Base-by-base conservation (phyloP, 805 yeast species). In the Ogataea trehalophila region DNA sequence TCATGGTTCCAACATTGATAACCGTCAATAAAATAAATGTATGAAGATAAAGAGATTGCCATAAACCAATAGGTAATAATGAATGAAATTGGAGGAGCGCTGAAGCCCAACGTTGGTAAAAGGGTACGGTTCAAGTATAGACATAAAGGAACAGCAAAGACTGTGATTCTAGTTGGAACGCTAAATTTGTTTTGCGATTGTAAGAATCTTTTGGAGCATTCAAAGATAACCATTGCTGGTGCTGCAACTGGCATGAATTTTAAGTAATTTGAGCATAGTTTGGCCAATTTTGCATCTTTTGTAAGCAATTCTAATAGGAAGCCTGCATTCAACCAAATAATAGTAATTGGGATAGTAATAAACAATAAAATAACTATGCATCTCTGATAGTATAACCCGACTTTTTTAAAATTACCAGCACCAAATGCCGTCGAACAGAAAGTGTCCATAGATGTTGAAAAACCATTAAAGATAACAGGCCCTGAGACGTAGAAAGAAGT, bases 391-490 rank as follows among this genome's bases (percentile, higher is more conserved):
- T 84, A 79, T 13, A 81, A 63, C 0, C 94, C 94, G 15, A 85
- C 91, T 53, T 74, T 61, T 51, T 72, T 72, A 58, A 70, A 79
- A 55, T 83, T 81, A 44, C 72, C 73, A 33, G 86, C 77, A 22
- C 94, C 92, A 59, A 67, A 84, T 0, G 90, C 83, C 59, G 85
- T 89, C 2, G 90, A 82, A 61, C 92, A 85, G 16, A 85, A 68
- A 0, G 92, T 85, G 57, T 85, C 92, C 53, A 85, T 69, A 52
- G 88, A 77, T 0, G 94, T 84, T 17, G 87, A 73, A 6, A 84
- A 77, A 3, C 92, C 92, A 62, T 84, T 87, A 49, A 85, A 77
- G 2, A 85, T 71, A 31, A 87, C 85, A 47, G 84, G 79, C 0
- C 89, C 91, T 1, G 85, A 73, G 41, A 85, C 79, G 58, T 83